Conservation (phyloP, 2,329 filamentous ascomycete species). For the Drechslera avenae region DNA sequence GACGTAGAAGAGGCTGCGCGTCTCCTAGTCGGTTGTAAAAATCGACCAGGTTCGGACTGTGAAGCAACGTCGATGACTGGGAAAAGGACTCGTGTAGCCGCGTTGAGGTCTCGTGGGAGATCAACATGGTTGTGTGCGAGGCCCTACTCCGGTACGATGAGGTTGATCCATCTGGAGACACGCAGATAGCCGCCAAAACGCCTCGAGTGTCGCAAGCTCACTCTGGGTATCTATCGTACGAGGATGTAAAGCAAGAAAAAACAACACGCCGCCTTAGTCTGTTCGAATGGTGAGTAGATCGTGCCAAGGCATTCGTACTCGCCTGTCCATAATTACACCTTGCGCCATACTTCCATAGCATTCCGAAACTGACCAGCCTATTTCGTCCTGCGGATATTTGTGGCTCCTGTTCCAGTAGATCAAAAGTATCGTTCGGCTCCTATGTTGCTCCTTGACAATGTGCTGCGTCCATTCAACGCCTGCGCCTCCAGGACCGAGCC, state of each 20-base stretch:
- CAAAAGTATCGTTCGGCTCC: too few species aligned
- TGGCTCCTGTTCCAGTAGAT: too few species aligned
- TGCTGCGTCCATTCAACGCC: too few species aligned
- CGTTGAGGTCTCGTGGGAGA: slow-evolving; percentile 16
- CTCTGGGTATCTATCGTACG: slow-evolving; percentile 14
- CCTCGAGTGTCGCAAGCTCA: slow-evolving; percentile 9
- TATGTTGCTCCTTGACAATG: too few species aligned
- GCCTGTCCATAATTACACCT: slow-evolving; percentile 2
- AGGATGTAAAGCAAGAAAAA: slow-evolving; percentile 1
- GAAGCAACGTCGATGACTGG: slow-evolving; percentile 12
- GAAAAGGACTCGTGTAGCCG: slow-evolving; percentile 14
- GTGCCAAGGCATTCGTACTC: slow-evolving; percentile 14
- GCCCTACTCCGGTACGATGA: slow-evolving; percentile 13
- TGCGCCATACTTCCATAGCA: not conserved
- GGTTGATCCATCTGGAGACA: slow-evolving; percentile 9
- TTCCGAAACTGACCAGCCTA: too few species aligned
- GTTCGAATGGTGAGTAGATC: slow-evolving; percentile 14
- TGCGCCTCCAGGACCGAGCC: too few species aligned
- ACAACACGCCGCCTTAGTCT: not conserved
- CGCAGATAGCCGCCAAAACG: slow-evolving; percentile 12
- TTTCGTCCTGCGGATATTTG: too few species aligned
- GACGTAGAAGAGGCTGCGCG: slow-evolving; percentile 1
- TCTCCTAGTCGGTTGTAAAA: slow-evolving; percentile 3
- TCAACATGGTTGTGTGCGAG: slow-evolving; percentile 18
- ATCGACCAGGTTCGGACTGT: slow-evolving; percentile 2